Evolutionary conservation across 192 early-diverging fungal genomes (phyloP), one percentile per base, ranked within the genome.

Genomic region (Backusella tuberculispora): DNA sequence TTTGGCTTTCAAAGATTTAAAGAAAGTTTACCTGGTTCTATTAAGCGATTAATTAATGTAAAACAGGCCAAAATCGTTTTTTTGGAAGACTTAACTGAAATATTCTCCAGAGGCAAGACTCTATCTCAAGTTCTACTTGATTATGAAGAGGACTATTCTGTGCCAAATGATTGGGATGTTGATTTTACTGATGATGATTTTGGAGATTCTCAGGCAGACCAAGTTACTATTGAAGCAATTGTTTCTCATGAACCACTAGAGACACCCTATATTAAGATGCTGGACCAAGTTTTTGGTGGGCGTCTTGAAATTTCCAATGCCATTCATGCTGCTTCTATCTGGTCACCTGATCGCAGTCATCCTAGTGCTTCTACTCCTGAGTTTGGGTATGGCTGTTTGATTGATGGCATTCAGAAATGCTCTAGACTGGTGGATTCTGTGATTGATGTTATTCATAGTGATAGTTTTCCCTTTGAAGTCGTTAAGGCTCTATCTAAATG

Each of bases 351-450:
- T 73, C 85, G 86, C 63, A 76, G 83, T 15, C 60, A 79, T 68
- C 79, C 80, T 29, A 50, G 80, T 34, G 76, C 71, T 6, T 84
- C 88, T n/a, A 92, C 83, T 63, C 91, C 93, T 48, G 93, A 95
- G 84, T 95, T 91, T 84, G 95, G 93, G n/a, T 94, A 93, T 76
- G 95, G 95, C 46, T 80, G 85, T 46, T 84, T 94, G 41, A 75
- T 94, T 1, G 84, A 88, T n/a, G 85, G 86, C 63, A 82, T 90
- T 67, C 90, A 89, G 78, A 77, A 85, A 71, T 93, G 94, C 66
- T 75, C 81, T 38, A 87, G 85, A 26, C 87, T 94, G 48, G 86
- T 80, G 5, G 82, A 87, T 42, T 84, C 79, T 1, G 91, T 95
- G 37, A 82, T 85, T 3, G 73, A 84, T 7, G 79, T 94, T 42